Evolutionary conservation across 352 stramenopile species (phyloP), one percentile per base, ranked within the genome.

Genomic region (Pythium rhizo-oryzae): DNA sequence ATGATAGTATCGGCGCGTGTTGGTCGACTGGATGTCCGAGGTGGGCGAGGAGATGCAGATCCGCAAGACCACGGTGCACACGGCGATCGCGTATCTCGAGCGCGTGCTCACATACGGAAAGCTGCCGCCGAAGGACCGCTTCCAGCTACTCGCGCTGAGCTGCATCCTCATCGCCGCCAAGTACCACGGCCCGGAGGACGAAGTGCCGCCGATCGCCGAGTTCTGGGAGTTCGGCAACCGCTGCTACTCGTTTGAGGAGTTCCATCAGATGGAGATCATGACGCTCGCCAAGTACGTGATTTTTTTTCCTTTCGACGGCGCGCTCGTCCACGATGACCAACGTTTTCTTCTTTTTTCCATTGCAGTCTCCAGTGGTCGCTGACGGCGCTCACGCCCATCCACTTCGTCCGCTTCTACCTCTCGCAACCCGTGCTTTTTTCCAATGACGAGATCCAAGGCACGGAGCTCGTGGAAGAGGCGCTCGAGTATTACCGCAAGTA

Each of bases 201-300:
- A 96, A 62, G 76, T 96, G 25, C 87, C 89, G 9, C 81, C 81
- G 3, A 87, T 94, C 58, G 80, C 84, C 25, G 85, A 95, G 69
- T 94, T 96, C 63, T 93, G 82, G 78, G 89, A 93, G 65, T 93
- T 92, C 69, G 89, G 85, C 55, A 92, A 95, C 69, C 82, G 82
- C 39, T 90, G 86, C 76, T 96, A 95, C 74, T 85, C 85, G 33
- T 89, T 84, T 63, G 82, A 94, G 15, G 85, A 93, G 63, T 95
- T 96, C 70, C 84, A 87, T 66, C 72, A 84, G 44, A 79, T 90
- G 52, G 89, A 96, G 59, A 74, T 89, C 21, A 73, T 77, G 47
- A 87, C 76, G 41, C 75, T 89, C 35, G 46, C 74, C 69, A 81
- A 77, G 79, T 85, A 77, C 54, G 78, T 11, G 43, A 7, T 11